Conservation (phyloP, 2,329 filamentous ascomycete genomes). For the Cordyceps cicadae region DNA sequence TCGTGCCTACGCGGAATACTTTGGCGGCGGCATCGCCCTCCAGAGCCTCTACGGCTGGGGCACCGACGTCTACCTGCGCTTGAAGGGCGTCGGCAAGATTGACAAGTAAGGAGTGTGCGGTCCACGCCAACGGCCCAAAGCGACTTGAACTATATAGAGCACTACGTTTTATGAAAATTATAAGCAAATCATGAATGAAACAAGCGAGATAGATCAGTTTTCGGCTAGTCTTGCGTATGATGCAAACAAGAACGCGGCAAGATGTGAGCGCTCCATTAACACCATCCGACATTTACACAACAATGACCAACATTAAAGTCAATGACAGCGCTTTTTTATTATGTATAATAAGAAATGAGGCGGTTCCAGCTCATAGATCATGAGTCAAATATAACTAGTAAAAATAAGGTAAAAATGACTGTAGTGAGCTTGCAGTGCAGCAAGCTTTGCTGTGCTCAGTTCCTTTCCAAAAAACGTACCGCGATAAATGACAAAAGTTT, state of each 20-base stretch:
- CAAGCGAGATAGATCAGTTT: no score
- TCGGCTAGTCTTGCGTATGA: no score
- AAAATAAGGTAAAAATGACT: neutral
- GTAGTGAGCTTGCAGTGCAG: neutral
- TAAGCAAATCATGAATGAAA: neutral
- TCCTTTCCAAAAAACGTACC: neutral
- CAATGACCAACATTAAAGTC: no score
- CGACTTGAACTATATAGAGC: neutral
- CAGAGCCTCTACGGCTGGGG: conserved; percentile 95
- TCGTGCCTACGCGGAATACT: conserved; percentile 94
- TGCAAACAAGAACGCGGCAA: neutral
- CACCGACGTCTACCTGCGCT: conserved; percentile 57
- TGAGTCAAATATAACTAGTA: neutral
- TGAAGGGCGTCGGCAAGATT: conserved; percentile 55
- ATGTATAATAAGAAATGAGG: neutral
- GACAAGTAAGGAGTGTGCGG: conserved; percentile 18
- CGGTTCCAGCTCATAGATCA: neutral
- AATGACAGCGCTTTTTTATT: neutral
- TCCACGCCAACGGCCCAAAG: neutral
- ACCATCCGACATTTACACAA: no score
- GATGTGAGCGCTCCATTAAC: no score
- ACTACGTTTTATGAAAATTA: neutral
- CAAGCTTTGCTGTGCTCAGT: neutral
- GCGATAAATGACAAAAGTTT: neutral
- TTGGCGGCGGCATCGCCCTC: conserved; percentile 89